Base-by-base conservation (phyloP, 164 flowering plant genomes). In the Cinnamomum micranthum region DNA sequence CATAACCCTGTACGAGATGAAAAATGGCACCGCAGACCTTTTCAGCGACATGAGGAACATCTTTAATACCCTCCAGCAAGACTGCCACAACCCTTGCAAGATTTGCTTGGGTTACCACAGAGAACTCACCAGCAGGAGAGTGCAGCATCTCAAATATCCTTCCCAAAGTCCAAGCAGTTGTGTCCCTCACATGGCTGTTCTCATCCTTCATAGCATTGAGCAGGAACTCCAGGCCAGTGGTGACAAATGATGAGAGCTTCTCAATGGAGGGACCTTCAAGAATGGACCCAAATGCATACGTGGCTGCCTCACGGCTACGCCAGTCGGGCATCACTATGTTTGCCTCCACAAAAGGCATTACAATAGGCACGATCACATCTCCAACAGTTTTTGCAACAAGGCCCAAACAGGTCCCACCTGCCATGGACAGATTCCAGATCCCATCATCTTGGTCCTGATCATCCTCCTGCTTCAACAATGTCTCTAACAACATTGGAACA, bases 21-120 rank as follows among this genome's bases (percentile, higher is more conserved):
- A 89, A 92, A 19, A 92, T 84, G 22, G 97, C 94, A 12, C 97
- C 93, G 81, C 97, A 92, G 23, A 89, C 90, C 81, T 90, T 92
- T 82, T 90, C 94, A 63, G 94, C 90, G 2, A 90, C 89, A 81
- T 89, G 85, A 2, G 91, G 89, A 51, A 85, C 85, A 84, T 90
- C 97, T 58, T 86, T 86, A 33, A 88, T 79, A 62, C 92, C 80
- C 79, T 87, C 88, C 81, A 92, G 71, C 78, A 92, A 74, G 35
- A 89, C 92, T 15, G 69, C 82, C 70, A 92, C 35, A 73, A 92
- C 74, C 25, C 62, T 71, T 41, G 80, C 87, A 27, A 89, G 84
- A 69, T 89, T 88, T 2, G 82, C 85, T 52, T 83, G 78, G 27
- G 93, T 75, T 35, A 92, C 81, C 5, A 90, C 90, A 66, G 92